These are phyloP conservation scores for Aurinia saxatilis DNA, from an alignment of 345 rosid species.

Conservation along the genomic window DNA sequence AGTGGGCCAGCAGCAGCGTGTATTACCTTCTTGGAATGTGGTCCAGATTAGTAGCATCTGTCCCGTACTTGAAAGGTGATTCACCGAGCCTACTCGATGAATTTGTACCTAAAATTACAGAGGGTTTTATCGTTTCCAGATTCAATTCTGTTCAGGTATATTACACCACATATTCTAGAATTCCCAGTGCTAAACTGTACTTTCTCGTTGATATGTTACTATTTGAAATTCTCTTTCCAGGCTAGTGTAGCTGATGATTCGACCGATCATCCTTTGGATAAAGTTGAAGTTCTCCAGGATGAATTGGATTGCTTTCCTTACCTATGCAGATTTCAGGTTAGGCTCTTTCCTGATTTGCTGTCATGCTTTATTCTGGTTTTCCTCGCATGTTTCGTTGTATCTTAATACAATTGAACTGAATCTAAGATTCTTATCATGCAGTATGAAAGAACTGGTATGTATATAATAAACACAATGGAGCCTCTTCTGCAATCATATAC, in stretches of 20 bases:
- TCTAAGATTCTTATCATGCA: constrained; percentile 30
- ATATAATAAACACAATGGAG: constrained; percentile 82
- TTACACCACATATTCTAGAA: neutral
- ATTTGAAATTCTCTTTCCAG: constrained; percentile 30
- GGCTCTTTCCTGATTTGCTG: neutral
- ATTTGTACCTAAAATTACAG: constrained; percentile 96
- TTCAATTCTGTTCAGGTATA: constrained; percentile 91
- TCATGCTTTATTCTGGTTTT: neutral
- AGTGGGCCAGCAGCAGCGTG: constrained; percentile 99
- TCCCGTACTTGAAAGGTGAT: constrained; percentile 93
- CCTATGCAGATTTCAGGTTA: constrained; percentile 98
- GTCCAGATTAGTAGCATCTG: constrained; percentile 93
- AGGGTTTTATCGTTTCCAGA: constrained; percentile 90
- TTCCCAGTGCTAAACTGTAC: neutral
- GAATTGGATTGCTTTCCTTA: constrained; percentile 97
- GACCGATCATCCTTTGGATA: constrained; percentile 88
- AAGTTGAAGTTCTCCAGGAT: constrained; percentile 97
- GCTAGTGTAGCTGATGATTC: constrained; percentile 77
- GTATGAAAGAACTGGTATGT: constrained; percentile 87
- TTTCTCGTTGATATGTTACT: neutral
- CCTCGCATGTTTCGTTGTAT: neutral
- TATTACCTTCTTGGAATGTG: constrained; percentile 94
- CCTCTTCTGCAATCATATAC: constrained; percentile 90
- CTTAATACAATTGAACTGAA: constrained; percentile 13
- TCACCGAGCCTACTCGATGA: constrained; percentile 96